These are phyloP conservation scores for Puccinia polysora DNA, from an alignment of 1,284 basidiomycete genomes.

Conservation along the genomic window DNA sequence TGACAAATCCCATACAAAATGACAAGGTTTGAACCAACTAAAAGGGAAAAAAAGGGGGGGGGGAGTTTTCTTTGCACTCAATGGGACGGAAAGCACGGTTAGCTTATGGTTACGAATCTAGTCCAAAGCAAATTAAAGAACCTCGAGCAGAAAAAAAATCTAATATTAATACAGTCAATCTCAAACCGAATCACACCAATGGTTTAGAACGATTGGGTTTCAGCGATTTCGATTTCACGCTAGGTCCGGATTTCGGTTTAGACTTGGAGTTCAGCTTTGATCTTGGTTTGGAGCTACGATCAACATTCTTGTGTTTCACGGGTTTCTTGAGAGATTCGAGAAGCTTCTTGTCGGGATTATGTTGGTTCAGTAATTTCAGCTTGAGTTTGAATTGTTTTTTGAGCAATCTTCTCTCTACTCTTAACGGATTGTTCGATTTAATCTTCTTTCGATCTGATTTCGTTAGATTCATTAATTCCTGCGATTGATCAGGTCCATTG, in stretches of 20 bases:
- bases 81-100: too few species aligned
- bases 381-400: conserved; percentile 58
- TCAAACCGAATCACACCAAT: too few species aligned
- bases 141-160: too few species aligned
- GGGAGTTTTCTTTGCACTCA: too few species aligned
- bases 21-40: too few species aligned
- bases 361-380: not conserved
- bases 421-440: conserved; percentile 71
- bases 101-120: too few species aligned
- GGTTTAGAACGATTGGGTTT: too few species aligned
- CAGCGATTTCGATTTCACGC: not conserved
- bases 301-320: not conserved
- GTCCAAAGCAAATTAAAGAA: too few species aligned
- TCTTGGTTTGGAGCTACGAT: not conserved
- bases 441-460: conserved; percentile 77
- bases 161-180: too few species aligned
- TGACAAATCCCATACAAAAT: too few species aligned
- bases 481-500: conserved; percentile 29
- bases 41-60: too few species aligned
- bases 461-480: conserved; percentile 58
- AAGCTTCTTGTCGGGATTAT: not conserved
- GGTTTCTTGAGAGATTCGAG: not conserved
- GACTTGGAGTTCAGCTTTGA: not conserved
- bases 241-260: not conserved
- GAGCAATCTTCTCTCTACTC: conserved; percentile 72